Percentiles rank a stretch among this genome's conserved stretches.
These are phyloP conservation scores for Macrolepiota dolichaula DNA, from an alignment of 768 basidiomycete species.

Conservation along the genomic window DNA sequence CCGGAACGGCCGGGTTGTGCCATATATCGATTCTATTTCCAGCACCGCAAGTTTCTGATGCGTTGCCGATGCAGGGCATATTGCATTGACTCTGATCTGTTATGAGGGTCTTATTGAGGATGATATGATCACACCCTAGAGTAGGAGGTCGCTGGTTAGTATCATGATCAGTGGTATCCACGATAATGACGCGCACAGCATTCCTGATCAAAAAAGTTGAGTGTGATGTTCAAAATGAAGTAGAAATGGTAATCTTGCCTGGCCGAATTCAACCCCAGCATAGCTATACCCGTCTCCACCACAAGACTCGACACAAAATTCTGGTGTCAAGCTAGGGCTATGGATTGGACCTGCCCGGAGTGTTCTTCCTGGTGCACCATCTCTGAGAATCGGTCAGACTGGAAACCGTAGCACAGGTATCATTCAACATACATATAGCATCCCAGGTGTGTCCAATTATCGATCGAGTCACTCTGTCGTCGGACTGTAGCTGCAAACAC, in stretches of 20 bases:
- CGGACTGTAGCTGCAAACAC: too few species aligned
- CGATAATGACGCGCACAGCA: neutral
- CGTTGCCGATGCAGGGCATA: conserved; percentile 40
- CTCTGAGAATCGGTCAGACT: too few species aligned
- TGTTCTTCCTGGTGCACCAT: too few species aligned
- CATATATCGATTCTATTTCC: conserved; percentile 41
- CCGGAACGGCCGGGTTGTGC: conserved; percentile 32
- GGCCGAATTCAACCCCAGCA: neutral
- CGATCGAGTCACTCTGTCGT: too few species aligned
- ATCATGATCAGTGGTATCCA: neutral
- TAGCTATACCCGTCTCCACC: neutral
- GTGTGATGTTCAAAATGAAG: too few species aligned
- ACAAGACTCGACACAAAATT: neutral
- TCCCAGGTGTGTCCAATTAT: too few species aligned
- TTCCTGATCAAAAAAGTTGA: neutral
- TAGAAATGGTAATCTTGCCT: neutral
- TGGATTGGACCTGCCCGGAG: neutral
- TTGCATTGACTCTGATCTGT: conserved; percentile 27
- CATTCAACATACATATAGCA: too few species aligned
- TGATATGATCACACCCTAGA: neutral
- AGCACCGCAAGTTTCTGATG: conserved; percentile 40
- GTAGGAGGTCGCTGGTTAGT: neutral
- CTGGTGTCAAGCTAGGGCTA: neutral
- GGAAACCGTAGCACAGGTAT: too few species aligned
- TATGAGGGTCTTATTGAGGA: neutral